A percentile compares a stretch with the other conserved stretches of the same genome.
Conservation (phyloP, 1,284 basidiomycete genomes). For the Ustilago shanxiensis region DNA sequence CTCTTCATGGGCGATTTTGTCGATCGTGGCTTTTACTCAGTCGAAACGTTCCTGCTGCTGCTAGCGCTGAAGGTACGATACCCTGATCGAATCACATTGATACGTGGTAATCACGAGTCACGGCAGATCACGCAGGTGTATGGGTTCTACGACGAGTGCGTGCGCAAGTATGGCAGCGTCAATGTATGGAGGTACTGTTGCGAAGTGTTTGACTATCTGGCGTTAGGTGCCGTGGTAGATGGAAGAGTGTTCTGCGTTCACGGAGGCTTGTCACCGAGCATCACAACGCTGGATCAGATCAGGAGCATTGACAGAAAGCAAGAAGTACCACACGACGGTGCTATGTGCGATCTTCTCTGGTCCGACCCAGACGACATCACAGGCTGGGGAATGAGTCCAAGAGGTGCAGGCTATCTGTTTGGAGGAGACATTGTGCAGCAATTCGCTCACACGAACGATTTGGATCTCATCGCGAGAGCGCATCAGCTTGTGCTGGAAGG, state of each 20-base stretch:
- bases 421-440: conserved; percentile 89
- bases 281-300: conserved; percentile 75
- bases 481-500: conserved; percentile 98
- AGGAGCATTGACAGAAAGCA: conserved; percentile 95
- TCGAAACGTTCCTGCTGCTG: conserved; percentile 95
- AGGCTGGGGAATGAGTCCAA: conserved; percentile 89
- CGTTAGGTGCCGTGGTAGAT: conserved; percentile 93
- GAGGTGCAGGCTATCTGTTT: conserved; percentile 95
- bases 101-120: conserved; percentile 98
- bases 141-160: conserved; percentile 99
- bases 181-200: conserved; percentile 99
- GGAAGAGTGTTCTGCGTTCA: conserved; percentile 92
- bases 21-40: conserved; percentile 90
- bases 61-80: conserved; percentile 97
- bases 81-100: conserved; percentile 95
- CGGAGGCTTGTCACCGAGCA: conserved; percentile 81
- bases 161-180: conserved; percentile 92
- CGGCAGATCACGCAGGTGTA: conserved; percentile 95
- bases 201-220: conserved; percentile 97
- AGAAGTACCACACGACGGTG: conserved; percentile 98
- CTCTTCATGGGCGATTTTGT: conserved; percentile 85
- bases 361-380: conserved; percentile 85
- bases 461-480: conserved; percentile 94
- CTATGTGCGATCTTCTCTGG: conserved; percentile 99
- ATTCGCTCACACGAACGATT: conserved; percentile 90